Evolutionary conservation across 2,329 filamentous ascomycete genomes (phyloP), one percentile per base, ranked within the genome.

Genomic region (Ustulina deusta): DNA sequence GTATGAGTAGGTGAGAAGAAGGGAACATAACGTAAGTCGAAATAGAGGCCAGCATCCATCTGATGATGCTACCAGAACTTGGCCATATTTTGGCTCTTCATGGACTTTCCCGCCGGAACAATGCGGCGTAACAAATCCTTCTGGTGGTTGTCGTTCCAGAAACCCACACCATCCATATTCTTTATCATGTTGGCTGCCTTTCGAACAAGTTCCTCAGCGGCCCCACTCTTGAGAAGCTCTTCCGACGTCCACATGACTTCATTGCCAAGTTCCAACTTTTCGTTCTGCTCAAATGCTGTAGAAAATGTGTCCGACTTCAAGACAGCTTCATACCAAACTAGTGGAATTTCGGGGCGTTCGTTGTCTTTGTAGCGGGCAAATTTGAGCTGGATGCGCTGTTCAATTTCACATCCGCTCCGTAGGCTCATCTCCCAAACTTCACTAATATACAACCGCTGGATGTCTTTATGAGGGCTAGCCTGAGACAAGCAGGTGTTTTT

Each of bases 91-190:
- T 58, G 36, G 11, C 40, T 11, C 38, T n/a, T 60, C 11, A 29
- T n/a, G 13, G 60, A 48, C 9, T 40, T 64, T 69, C 63, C 13
- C 38, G 11, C 25, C 49, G 60, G 27, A 69, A 60, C 17, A 66
- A 61, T 55, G 42, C 38, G 17, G 25, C 36, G 48, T 36, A 62
- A 6, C 51, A 65, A 27, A 17, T 68, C 51, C n/a, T 69, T 56
- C 40, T 77, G 75, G 17, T 63, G 52, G 49, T 78, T 77, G 36
- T 77, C 64, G 34, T 72, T 72, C 73, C 73, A 77, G 38, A 63
- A 71, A 6, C 75, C 77, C 3, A 78, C 68, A 2, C 73, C 72
- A 57, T 78, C 77, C 65, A 78, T 74, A 1, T 70, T 70, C 63
- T 75, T 74, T 55, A 78, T 70, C 61, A 74, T 66, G 1, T 68